Evolutionary conservation across 768 basidiomycete genomes (phyloP), one percentile per base, ranked within the genome.

Genomic region (Lactarius evosmus): DNA sequence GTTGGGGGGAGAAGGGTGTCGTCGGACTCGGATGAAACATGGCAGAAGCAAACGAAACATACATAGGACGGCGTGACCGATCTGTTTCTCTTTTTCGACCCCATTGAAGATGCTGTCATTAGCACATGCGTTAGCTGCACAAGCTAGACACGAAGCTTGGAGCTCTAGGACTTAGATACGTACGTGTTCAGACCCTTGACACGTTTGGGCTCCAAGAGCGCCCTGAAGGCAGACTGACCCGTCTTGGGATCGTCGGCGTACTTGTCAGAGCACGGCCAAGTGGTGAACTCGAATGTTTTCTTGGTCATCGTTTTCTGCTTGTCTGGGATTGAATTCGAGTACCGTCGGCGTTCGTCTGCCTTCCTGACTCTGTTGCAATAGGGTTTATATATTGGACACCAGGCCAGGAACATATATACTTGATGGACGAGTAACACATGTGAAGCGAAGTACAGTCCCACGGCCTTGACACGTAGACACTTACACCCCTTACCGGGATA

Each of bases 121-220:
- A 2, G 46, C 32, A 17, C 16, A 14, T 60, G 14, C 19, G n/a
- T 17, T 22, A 44, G 36, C 7, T 25, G 19, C 30, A 41, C 27
- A 19, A 46, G 4, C 46, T 25, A 49, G 46, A 16, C 6, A 16
- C 6, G 17, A 2, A 36, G 9, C 2, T 50, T 27, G 2, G 11
- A 1, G 27, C n/a, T 12, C 36, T n/a, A 1, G 8, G 12, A 9
- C 46, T 59, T 52, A n/a, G n/a, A n/a, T n/a, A n/a, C n/a, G n/a
- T n/a, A 55, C 52, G 53, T 14, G 12, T 63, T 63, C 56, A 53
- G 36, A 3, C 56, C 22, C 7, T 53, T 58, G 56, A 52, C 49
- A 33, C 38, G 9, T 4, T 53, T 32, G 17, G 50, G 38, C 7
- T 36, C 38, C 41, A 57, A 5, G 49, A 62, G 53, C 29, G 22